A percentile compares a stretch with the other conserved stretches of the same genome.
Conservation (phyloP, 192 early-diverging fungal genomes). For the Glomus cerebriforme region DNA sequence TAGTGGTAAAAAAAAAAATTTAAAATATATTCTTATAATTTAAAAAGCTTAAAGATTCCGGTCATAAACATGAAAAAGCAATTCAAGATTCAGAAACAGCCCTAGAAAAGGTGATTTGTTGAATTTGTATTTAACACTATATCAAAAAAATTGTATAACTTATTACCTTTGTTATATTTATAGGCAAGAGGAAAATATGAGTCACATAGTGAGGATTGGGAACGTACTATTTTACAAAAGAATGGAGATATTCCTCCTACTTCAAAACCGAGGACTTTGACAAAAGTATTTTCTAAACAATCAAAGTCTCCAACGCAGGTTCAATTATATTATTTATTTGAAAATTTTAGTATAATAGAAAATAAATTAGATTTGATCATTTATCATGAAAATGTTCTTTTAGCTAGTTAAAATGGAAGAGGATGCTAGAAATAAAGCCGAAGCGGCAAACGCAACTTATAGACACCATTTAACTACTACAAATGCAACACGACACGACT, state of each 20-base stretch:
- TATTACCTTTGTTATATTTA: slow-evolving; percentile 1
- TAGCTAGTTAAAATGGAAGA: slow-evolving; percentile 80
- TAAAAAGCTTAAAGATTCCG: slow-evolving; percentile 76
- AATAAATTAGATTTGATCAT: neutral
- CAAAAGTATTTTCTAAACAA: slow-evolving; percentile 50
- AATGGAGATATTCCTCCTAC: slow-evolving; percentile 42
- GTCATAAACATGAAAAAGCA: slow-evolving; percentile 69
- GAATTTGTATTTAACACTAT: neutral
- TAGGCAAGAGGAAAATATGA: slow-evolving; percentile 82
- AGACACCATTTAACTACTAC: slow-evolving; percentile 75
- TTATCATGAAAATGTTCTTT: slow-evolving; percentile 12
- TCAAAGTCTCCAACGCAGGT: slow-evolving; percentile 67
- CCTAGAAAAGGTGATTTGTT: slow-evolving; percentile 75
- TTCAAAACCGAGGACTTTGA: slow-evolving; percentile 47
- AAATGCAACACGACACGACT: slow-evolving; percentile 75
- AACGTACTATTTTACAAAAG: slow-evolving; percentile 66
- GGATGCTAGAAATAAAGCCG: slow-evolving; percentile 83
- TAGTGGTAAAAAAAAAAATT: slow-evolving; percentile 9
- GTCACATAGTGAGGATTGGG: slow-evolving; percentile 80
- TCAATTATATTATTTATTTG: neutral
- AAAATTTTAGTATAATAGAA: neutral
- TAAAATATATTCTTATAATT: neutral
- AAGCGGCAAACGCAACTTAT: slow-evolving; percentile 80
- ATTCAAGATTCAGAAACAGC: slow-evolving; percentile 75
- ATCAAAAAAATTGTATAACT: neutral